These are phyloP conservation scores for Periconia macrospinosa DNA, from an alignment of 2,329 filamentous ascomycete genomes.

Conservation along the genomic window DNA sequence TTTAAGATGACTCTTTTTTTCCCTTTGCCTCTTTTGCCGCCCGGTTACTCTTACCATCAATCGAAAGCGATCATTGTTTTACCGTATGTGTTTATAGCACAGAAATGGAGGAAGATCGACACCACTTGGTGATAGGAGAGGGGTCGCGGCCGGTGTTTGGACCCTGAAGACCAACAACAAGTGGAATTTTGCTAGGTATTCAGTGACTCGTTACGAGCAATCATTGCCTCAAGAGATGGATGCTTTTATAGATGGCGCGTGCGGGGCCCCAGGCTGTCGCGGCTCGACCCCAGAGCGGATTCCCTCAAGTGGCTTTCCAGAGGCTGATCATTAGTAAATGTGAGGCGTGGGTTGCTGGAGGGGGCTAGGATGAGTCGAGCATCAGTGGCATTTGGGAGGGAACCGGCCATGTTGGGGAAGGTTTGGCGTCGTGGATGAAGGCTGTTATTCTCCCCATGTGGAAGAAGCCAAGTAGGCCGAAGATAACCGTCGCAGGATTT, in stretches of 20 bases:
- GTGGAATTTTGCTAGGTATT: background rate
- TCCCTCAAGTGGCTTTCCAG: background rate
- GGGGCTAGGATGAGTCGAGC: background rate
- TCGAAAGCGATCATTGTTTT: too few relatives aligned
- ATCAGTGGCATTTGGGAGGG: background rate
- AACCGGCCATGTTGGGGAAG: background rate
- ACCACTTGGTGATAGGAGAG: too few relatives aligned
- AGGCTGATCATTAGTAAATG: background rate
- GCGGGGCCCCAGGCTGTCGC: conserved; percentile 13
- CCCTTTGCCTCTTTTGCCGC: too few relatives aligned
- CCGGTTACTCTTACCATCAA: too few relatives aligned
- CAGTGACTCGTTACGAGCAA: background rate
- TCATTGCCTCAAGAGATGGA: background rate
- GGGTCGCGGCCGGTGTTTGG: too few relatives aligned
- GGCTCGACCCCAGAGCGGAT: background rate
- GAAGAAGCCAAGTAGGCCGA: background rate
- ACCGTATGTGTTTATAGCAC: too few relatives aligned
- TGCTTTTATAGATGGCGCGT: background rate
- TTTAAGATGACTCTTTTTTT: too few relatives aligned
- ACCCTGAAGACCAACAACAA: too few relatives aligned
- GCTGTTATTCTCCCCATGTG: background rate
- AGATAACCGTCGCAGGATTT: background rate
- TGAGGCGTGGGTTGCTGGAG: background rate
- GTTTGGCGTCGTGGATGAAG: background rate
- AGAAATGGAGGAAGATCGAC: too few relatives aligned